Evolutionary conservation across 306 rosid species (phyloP), one percentile per base, ranked within the genome.

Genomic region (Adenanthera pavonina): DNA sequence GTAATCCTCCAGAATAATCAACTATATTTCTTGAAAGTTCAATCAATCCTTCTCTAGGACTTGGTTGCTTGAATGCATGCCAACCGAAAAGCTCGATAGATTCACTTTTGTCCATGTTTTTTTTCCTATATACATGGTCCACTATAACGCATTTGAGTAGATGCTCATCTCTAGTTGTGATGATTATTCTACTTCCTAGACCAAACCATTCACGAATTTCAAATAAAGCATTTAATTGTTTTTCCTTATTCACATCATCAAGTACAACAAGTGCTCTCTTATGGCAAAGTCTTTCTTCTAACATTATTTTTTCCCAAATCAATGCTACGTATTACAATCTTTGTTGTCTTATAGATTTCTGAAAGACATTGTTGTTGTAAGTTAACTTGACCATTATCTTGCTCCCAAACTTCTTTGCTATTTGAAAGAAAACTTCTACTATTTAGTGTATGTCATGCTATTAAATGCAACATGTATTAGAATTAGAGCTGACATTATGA

Each of bases 1-100:
- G 86, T 35, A 84, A 5, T 68, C 80, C 76, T 2, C 73, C 69
- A 25, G 44, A 79, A 68, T 74, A 84, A 2, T 30, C 7, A 38
- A 74, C 41, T 16, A 79, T 48, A 0, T 38, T 43, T 11, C 44
- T 46, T 1, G 83, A 74, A 40, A 84, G 66, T 47, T 3, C 67
- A 7, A 0, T 13, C 41, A 79, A 78, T 0, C 34, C 68, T 7
- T 74, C 12, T 30, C 0, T 47, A 2, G 86, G 86, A 12, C 20
- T 67, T 19, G 74, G 17, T 69, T 69, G 15, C 53, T 11, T 69
- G 10, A 69, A 69, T 0, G 38, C 53, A 69, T 69, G 74, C 74
- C 74, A 69, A 43, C 74, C 19, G 8, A 69, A 69, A 41, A 69
- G 74, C 53, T 69, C 52, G 19, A 69, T 1, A 41, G 74, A 41